Evolutionary conservation across 805 yeast genomes (phyloP).

Genomic region (Candida loeiensis): DNA sequence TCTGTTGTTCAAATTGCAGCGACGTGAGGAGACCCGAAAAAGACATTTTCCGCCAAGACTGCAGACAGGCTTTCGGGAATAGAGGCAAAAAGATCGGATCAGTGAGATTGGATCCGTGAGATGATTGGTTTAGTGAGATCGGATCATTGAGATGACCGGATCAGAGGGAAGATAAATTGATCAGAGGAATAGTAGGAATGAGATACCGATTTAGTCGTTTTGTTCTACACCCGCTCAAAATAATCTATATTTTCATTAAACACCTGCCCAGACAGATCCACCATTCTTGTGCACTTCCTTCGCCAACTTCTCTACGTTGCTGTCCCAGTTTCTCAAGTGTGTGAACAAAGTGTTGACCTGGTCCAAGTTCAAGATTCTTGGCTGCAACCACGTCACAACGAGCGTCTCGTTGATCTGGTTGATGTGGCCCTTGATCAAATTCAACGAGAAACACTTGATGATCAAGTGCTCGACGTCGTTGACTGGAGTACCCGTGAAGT

Average conservation of each 20-base stretch:
- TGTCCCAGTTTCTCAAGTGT: conserved; percentile 75
- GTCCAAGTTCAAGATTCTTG: conserved; percentile 78
- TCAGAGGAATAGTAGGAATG: no score
- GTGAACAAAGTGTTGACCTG: conserved; percentile 77
- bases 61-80: not conserved
- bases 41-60: not conserved
- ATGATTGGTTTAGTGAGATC: no score
- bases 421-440: conserved; percentile 81
- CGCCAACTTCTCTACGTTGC: conserved; percentile 62
- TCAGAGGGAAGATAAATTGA: no score
- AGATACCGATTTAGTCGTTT: no score
- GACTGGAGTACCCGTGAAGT: conserved; percentile 57
- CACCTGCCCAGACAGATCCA: conserved; percentile 40
- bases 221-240: not conserved
- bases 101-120: no score
- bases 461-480: conserved; percentile 86
- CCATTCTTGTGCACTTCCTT: conserved; percentile 35
- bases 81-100: not conserved
- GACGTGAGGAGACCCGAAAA: not conserved
- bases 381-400: conserved; percentile 91
- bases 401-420: conserved; percentile 81
- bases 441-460: conserved; percentile 85
- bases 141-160: no score
- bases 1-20: not conserved
- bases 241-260: conserved; percentile 8